Evolutionary conservation across 2,329 filamentous ascomycete species (phyloP), one percentile per base, ranked within the genome.

Genomic region (Neocatenulostroma microsporum): DNA sequence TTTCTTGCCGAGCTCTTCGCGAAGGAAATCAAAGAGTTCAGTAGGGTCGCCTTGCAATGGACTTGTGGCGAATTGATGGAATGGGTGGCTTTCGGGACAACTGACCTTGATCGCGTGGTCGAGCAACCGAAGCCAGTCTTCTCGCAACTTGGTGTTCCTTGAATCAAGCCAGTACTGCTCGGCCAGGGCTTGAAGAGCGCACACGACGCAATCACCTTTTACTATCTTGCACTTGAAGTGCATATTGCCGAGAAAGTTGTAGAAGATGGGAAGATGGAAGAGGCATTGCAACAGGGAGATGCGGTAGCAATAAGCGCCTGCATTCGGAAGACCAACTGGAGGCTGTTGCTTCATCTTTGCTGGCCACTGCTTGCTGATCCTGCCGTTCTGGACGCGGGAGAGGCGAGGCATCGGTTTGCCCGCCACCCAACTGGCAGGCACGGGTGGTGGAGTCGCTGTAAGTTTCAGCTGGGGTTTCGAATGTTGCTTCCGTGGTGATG

Each of bases 41-140:
- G 37, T 28, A 18, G 37, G 31, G 30, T 45, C 42, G n/a, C 30
- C 36, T 26, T 45, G 42, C 18, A 11, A n/a, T n/a, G n/a, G n/a
- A n/a, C n/a, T n/a, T n/a, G n/a, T n/a, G n/a, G n/a, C n/a, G n/a
- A n/a, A n/a, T n/a, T n/a, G n/a, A n/a, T n/a, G n/a, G n/a, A n/a
- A n/a, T n/a, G n/a, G n/a, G n/a, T n/a, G n/a, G n/a, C n/a, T n/a
- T n/a, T n/a, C n/a, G n/a, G n/a, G n/a, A n/a, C n/a, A n/a, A n/a
- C n/a, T n/a, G n/a, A n/a, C n/a, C n/a, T n/a, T n/a, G n/a, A n/a
- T n/a, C n/a, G n/a, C n/a, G n/a, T n/a, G n/a, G n/a, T n/a, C n/a
- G n/a, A n/a, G n/a, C n/a, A n/a, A n/a, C n/a, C n/a, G n/a, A n/a
- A n/a, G n/a, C n/a, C n/a, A n/a, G n/a, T n/a, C n/a, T n/a, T n/a